Evolutionary conservation across 148 eudicot species (phyloP).

Genomic region (Diospyros kaki): DNA sequence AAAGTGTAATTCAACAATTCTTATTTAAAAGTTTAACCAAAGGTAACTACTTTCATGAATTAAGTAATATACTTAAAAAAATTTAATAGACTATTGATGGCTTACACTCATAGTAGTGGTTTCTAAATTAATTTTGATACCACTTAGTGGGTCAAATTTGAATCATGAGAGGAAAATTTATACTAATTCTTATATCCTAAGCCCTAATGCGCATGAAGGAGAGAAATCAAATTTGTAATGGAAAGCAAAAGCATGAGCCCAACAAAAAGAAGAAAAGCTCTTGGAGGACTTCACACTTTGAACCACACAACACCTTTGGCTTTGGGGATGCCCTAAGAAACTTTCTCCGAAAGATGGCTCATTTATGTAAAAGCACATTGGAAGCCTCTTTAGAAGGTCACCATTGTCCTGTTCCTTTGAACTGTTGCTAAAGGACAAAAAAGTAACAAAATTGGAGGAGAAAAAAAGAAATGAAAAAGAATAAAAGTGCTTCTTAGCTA

Average conservation of each 20-base stretch:
- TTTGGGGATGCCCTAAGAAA: neutral
- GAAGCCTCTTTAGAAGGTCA: conserved; percentile 13
- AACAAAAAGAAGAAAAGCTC: conserved; percentile 2
- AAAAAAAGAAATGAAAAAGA: no score
- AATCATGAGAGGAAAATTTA: neutral
- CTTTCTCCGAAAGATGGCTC: conserved; percentile 15
- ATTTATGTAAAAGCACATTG: conserved; percentile 13
- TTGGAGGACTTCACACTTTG: neutral
- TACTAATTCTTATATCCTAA: neutral
- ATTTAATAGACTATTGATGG: no score
- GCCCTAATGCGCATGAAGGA: neutral
- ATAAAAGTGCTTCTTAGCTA: no score
- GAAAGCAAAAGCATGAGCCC: conserved; percentile 12
- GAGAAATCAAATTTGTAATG: neutral
- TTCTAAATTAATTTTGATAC: neutral
- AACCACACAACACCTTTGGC: neutral
- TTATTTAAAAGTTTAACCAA: neutral
- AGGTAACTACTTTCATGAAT: no score
- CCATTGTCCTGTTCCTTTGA: conserved; percentile 1
- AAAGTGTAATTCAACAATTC: neutral
- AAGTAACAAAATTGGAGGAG: neutral
- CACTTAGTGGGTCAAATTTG: neutral
- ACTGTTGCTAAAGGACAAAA: conserved; percentile 11
- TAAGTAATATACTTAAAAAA: no score
- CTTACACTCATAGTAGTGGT: neutral